Evolutionary conservation across 2,329 filamentous ascomycete species (phyloP), one percentile per base, ranked within the genome.

Genomic region (Raffaelea ambrosiae): DNA sequence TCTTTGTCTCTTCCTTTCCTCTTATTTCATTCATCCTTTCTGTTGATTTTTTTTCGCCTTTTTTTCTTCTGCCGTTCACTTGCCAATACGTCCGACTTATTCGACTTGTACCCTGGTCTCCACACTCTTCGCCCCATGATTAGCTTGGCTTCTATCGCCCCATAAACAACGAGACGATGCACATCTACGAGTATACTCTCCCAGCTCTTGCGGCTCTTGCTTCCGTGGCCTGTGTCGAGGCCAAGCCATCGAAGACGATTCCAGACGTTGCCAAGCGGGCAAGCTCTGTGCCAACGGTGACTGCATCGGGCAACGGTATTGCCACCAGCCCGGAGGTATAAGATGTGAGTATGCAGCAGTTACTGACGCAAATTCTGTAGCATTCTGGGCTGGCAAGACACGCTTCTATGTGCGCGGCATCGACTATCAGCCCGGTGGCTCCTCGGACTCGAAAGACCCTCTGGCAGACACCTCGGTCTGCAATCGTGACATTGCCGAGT

Each of bases 401-500:
- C 74, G 77, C 51, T 81, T 81, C 67, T 80, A 78, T 56, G 58
- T 81, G 50, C 75, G 77, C 23, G 77, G 77, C 53, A 72, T 81
- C 43, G 77, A 79, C 65, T 81, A 81, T 64, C 77, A 81, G 62
- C 77, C 77, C n/a, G 77, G 76, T 52, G 77, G 77, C 53, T 74
- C 76, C 23, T 72, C 76, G 3, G 65, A 64, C 51, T 70, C 71
- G 56, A 46, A 57, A n/a, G 89, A 95, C 62, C 88, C 89, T 51
- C 83, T 95, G 46, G 82, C 86, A 53, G 83, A 94, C 58, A 61
- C 71, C 21, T 66, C 66, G 3, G 68, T 74, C 60, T 95, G 90
- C 78, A 76, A 79, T 64, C 84, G 89, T 55, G 88, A 95, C 61
- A 84, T 95, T 57, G 68, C 70, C 45, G 74, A 88, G 63, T 95